Evolutionary conservation across 2,329 filamentous ascomycete genomes (phyloP).

Genomic region (Fusarium albosuccineum): DNA sequence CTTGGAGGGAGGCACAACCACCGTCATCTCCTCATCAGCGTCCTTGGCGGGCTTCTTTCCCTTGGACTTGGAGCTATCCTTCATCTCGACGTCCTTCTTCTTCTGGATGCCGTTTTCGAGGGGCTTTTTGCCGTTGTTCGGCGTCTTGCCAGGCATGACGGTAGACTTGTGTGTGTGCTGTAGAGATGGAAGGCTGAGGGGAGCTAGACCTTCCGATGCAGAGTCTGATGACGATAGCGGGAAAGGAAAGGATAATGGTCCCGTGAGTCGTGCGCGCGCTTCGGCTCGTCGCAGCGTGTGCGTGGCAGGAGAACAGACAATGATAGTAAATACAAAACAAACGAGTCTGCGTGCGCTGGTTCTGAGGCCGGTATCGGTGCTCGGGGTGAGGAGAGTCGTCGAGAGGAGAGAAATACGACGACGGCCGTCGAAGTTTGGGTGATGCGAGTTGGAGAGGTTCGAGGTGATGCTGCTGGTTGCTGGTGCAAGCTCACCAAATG

Average conservation of each 20-base stretch:
- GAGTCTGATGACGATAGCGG: constrained; percentile 38
- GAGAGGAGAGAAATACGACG: constrained; percentile 12
- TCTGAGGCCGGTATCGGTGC: constrained; percentile 12
- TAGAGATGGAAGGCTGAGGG: constrained; percentile 12
- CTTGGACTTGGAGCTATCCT: constrained; percentile 75
- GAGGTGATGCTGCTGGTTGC: constrained; percentile 38
- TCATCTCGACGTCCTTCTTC: constrained; percentile 76
- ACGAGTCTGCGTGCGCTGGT: constrained; percentile 12
- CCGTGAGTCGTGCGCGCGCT: constrained; percentile 44
- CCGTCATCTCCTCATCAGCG: constrained; percentile 83
- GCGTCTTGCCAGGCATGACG: constrained; percentile 79
- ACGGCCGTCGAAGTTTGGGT: constrained; percentile 25
- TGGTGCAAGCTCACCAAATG: constrained; percentile 41
- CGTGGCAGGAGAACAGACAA: constrained; percentile 14
- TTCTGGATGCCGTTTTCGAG: constrained; percentile 76
- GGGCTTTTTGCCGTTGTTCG: constrained; percentile 79
- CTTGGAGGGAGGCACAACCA: constrained; percentile 82
- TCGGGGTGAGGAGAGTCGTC: background rate
- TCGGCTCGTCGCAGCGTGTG: constrained; percentile 42
- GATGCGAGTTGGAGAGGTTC: constrained; percentile 30
- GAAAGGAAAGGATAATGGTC: constrained; percentile 26
- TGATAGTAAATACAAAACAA: constrained; percentile 1
- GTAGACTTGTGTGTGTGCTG: constrained; percentile 28
- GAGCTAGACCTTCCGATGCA: constrained; percentile 29
- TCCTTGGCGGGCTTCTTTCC: constrained; percentile 74